Evolutionary conservation across 371 early-diverging fungal genomes (phyloP), one percentile per base, ranked within the genome.

Genomic region (Homolaphlyctis polyrhiza): DNA sequence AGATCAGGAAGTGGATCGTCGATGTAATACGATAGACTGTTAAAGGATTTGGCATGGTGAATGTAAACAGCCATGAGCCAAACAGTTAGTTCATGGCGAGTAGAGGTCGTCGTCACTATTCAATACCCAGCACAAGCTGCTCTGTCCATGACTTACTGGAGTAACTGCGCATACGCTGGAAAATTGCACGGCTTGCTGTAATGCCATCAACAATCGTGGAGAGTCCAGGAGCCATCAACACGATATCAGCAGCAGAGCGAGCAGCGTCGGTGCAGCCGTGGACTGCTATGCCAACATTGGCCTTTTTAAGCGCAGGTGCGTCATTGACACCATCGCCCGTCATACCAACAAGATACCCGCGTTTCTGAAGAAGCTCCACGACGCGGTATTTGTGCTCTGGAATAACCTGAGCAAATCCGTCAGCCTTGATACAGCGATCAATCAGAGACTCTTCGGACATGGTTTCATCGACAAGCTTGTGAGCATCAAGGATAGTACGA

Each of bases 231-330:
- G 91, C 92, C 47, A 91, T 74, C 64, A 96, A 76, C 4, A 96
- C 94, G 75, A 96, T 94, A 74, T 96, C 96, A 47, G 94, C 89
- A 33, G 96, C 96, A n/a, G 91, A 88, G 33, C 95, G 89, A 35
- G 95, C 94, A n/a, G 95, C 94, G 73, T 96, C 97, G 14, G 95
- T 94, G 70, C 91, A 90, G 33, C 90, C 89, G 51, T 89, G 86
- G 59, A 94, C 91, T 30, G 92, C 91, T 69, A 91, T 90, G 65
- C 92, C 93, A 49, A 91, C 90, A 74, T 92, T 86, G 55, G 92
- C 91, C 70, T 89, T 87, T 74, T 90, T 91, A 59, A 94, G 78
- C 2, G 93, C 92, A 18, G 89, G 91, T 0, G 90, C 90, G 73
- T 93, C 94, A 68, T 91, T 92, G 52, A 90, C 89, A 70, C 92